Conservation (phyloP, 2,329 filamentous ascomycete genomes). For the Arthrobotrys sinensis region DNA sequence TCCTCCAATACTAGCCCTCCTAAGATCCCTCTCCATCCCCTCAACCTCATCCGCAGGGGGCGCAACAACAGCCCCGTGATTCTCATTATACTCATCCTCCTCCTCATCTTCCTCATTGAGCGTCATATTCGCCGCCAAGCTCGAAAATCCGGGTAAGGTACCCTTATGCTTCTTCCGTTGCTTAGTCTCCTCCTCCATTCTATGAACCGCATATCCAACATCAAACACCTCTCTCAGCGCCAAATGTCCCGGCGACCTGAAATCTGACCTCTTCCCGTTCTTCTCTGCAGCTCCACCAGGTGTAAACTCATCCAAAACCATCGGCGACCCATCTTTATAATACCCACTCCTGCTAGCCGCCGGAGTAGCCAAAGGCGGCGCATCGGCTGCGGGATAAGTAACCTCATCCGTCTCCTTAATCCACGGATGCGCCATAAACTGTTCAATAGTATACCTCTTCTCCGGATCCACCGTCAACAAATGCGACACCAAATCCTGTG, state of each 20-base stretch:
- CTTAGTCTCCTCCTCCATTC: conserved; percentile 96
- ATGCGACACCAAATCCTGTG: conserved; percentile 93
- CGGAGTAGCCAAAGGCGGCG: conserved; percentile 80
- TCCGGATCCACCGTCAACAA: conserved; percentile 94
- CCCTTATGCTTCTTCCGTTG: conserved; percentile 86
- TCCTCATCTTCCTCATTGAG: conserved; percentile 75
- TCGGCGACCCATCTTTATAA: conserved; percentile 70
- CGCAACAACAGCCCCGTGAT: conserved; percentile 74
- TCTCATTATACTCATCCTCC: conserved; percentile 77
- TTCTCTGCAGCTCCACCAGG: conserved; percentile 69
- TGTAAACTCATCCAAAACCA: conserved; percentile 73
- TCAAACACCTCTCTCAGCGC: conserved; percentile 98
- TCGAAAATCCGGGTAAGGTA: conserved; percentile 73
- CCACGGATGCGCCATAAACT: conserved; percentile 97
- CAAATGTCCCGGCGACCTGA: conserved; percentile 93
- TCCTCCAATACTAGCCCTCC: conserved; percentile 79
- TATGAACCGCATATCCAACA: conserved; percentile 96
- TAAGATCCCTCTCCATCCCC: conserved; percentile 88
- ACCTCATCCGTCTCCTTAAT: conserved; percentile 80
- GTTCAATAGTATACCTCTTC: conserved; percentile 91
- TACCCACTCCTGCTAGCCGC: conserved; percentile 72
- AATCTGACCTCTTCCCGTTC: conserved; percentile 80
- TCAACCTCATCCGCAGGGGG: conserved; percentile 70
- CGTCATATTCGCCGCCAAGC: conserved; percentile 77
- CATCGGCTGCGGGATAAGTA: conserved; percentile 78